Conservation (phyloP, 192 early-diverging fungal genomes). For the Coemansia sp. region DNA sequence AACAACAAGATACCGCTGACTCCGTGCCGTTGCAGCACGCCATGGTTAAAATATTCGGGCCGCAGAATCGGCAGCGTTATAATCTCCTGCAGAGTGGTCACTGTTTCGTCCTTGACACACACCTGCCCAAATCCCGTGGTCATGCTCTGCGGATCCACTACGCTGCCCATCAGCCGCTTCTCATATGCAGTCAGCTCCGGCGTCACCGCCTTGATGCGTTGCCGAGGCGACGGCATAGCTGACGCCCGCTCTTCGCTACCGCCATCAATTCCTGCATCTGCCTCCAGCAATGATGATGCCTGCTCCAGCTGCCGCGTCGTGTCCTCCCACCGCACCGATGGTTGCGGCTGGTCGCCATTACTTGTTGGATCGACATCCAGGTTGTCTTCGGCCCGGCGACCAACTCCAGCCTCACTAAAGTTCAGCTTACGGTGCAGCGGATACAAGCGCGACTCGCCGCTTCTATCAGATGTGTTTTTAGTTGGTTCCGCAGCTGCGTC, state of each 20-base stretch:
- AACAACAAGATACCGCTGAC: slow-evolving; percentile 79
- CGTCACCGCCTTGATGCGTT: slow-evolving; percentile 47
- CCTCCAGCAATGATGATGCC: background rate
- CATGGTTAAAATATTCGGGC: slow-evolving; percentile 75
- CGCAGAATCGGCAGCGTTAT: slow-evolving; percentile 75
- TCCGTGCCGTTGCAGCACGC: slow-evolving; percentile 65
- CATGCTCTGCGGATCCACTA: slow-evolving; percentile 71
- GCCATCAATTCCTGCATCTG: background rate
- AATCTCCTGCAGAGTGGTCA: slow-evolving; percentile 83
- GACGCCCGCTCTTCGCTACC: slow-evolving; percentile 4
- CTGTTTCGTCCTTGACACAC: slow-evolving; percentile 71
- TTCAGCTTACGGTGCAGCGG: slow-evolving; percentile 34
- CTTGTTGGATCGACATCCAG: slow-evolving; percentile 16
- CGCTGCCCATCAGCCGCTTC: slow-evolving; percentile 69
- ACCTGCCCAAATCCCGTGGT: slow-evolving; percentile 69
- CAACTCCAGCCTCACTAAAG: slow-evolving; percentile 41
- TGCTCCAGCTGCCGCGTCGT: slow-evolving; percentile 27
- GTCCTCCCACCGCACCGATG: slow-evolving; percentile 24
- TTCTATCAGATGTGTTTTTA: background rate
- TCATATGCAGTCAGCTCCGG: slow-evolving; percentile 68
- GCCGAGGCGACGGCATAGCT: slow-evolving; percentile 21
- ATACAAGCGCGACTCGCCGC: background rate
- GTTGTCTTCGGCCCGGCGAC: slow-evolving; percentile 38
- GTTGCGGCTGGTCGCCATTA: background rate
- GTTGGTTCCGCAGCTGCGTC: background rate